A percentile compares a stretch with the other conserved stretches of the same genome.
phyloP scores from a whole-genome alignment of 768 basidiomycete genomes.

The Pisolithus sp. region DNA sequence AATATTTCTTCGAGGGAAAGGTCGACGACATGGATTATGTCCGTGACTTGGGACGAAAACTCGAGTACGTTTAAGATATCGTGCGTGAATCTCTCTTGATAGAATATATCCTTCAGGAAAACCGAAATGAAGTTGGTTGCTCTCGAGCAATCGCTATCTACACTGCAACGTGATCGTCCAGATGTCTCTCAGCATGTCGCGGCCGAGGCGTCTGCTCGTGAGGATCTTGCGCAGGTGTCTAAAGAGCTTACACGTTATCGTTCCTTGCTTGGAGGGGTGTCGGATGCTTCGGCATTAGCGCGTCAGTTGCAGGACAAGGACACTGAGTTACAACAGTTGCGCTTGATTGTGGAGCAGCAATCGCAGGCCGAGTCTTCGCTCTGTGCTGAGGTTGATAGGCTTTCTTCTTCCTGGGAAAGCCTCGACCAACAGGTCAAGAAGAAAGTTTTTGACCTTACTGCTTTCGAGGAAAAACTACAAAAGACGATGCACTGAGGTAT shows the following conservation, averaged over 20 bases:
- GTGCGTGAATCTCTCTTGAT: not conserved
- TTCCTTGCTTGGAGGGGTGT: constrained; percentile 53
- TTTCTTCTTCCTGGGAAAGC: constrained; percentile 83
- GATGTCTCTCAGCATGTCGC: constrained; percentile 47
- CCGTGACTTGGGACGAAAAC: constrained; percentile 44
- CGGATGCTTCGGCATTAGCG: constrained; percentile 47
- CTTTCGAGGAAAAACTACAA: constrained; percentile 64
- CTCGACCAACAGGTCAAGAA: constrained; percentile 74
- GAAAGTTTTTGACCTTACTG: constrained; percentile 79
- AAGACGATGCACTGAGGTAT: constrained; percentile 65
- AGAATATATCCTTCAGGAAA: constrained; percentile 33
- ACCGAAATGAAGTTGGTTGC: constrained; percentile 45
- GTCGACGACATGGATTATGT: constrained; percentile 48
- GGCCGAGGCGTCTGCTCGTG: constrained; percentile 44
- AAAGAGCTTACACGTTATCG: constrained; percentile 57
- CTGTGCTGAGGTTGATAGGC: constrained; percentile 77
- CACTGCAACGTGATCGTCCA: constrained; percentile 42
- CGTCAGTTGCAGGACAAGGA: constrained; percentile 61
- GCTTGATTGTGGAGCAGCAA: constrained; percentile 58
- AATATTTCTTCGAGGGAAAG: constrained; percentile 57
- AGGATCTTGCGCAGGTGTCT: constrained; percentile 40
- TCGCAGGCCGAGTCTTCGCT: constrained; percentile 65
- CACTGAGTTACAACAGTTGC: constrained; percentile 54
- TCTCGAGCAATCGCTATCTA: constrained; percentile 44
- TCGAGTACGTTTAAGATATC: constrained; percentile 40